A percentile compares a stretch with the other conserved stretches of the same genome.
phyloP scores from a whole-genome alignment of 108 stramenopile genomes.

The Seminavis robusta region DNA sequence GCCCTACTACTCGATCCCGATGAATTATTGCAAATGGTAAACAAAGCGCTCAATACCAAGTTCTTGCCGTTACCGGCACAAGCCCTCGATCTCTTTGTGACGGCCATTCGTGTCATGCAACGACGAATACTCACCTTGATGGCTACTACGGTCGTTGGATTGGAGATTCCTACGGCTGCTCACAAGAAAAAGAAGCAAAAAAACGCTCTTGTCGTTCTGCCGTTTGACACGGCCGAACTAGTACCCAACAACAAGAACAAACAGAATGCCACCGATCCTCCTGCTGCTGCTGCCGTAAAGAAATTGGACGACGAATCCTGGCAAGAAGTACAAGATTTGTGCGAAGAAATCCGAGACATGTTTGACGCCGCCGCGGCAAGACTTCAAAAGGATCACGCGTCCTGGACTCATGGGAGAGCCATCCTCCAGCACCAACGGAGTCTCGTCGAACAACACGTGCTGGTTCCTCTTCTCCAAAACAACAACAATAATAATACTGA shows the following conservation, averaged over 20 bases:
- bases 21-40: constrained; percentile 49
- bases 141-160: no score
- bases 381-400: constrained; percentile 41
- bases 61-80: constrained; percentile 40
- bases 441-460: constrained; percentile 44
- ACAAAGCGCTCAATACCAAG: constrained; percentile 49
- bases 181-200: constrained; percentile 12
- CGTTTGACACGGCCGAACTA: constrained; percentile 31
- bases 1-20: constrained; percentile 66
- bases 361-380: constrained; percentile 64
- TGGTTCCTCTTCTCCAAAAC: constrained; percentile 37
- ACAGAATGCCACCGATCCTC: background rate
- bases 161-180: no score
- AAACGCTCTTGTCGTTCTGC: background rate
- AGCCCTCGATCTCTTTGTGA: constrained; percentile 30
- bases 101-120: constrained; percentile 24
- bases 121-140: constrained; percentile 33
- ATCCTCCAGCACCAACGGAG: constrained; percentile 55
- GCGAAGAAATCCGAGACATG: constrained; percentile 74
- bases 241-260: constrained; percentile 4
- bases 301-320: constrained; percentile 26
- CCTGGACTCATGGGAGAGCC: constrained; percentile 53
- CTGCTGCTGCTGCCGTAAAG: no score
- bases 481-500: constrained; percentile 4
- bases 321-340: constrained; percentile 69